Base-by-base conservation (phyloP, 257 asterid species). In the Prunella vulgaris region DNA sequence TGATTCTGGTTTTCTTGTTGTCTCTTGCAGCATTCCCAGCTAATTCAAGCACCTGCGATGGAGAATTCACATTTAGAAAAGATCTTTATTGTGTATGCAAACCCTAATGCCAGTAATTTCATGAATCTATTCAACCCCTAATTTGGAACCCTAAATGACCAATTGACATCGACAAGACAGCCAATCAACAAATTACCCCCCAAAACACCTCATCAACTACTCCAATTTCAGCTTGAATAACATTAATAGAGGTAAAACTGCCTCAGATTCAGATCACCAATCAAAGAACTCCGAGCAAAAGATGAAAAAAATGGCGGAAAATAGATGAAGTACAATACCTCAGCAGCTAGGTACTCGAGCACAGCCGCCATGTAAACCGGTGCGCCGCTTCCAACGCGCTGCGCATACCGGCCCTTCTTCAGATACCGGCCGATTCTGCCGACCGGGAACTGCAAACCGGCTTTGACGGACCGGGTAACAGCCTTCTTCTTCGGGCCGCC, bases 21-120 rank as follows among this genome's bases (percentile, higher is more conserved):
- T 88, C 96, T 13, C 96, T 78, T 0, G 93, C 93, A 1, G 96
- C 96, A 66, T 88, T 88, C 25, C 96, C 96, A 33, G 96, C 96
- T 80, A 88, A 75, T 28, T 86, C 96, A 69, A 88, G 27, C n/a
- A 88, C 96, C 96, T 88, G n/a, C n/a, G n/a, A n/a, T n/a, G n/a
- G n/a, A n/a, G n/a, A n/a, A n/a, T n/a, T n/a, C n/a, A n/a, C n/a
- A n/a, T n/a, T n/a, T n/a, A n/a, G n/a, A n/a, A n/a, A n/a, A n/a
- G n/a, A n/a, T n/a, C n/a, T n/a, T n/a, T n/a, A 18, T 51, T 51
- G 1, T 49, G 57, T 17, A 6, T 0, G 57, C 12, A 18, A 52
- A 18, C 27, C 58, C 58, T 51, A 51, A 51, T 51, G 6, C 2
- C 21, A 5, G 20, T 25, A 25, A 25, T 25, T 25, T 25, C 2